Evolutionary conservation across 2,329 filamentous ascomycete genomes (phyloP), one percentile per base, ranked within the genome.

Genomic region (Sporothrix schenckii): DNA sequence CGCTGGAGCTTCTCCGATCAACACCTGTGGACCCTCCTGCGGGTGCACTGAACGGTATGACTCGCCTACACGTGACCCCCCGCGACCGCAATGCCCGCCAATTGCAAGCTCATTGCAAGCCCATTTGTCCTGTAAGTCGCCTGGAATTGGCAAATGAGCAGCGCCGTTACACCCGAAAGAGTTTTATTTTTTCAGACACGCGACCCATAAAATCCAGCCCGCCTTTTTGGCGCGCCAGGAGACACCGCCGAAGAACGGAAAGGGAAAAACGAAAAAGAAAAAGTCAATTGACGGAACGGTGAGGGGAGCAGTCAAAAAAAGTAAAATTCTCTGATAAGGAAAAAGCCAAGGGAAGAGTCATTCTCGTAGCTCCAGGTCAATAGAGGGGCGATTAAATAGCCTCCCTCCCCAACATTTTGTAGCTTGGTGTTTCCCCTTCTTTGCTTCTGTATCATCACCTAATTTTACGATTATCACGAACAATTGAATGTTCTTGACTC

Each of bases 291-390:
- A 61, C 41, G 47, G 61, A 65, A 47, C 44, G 61, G 61, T 24
- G 39, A 16, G 27, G n/a, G 44, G 61, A 66, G 61, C 66, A 41
- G 53, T 41, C 53, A 41, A 68, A 54, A 68, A 49, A 68, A 44
- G 61, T 66, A 61, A 69, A 69, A 60, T 69, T 69, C 67, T 69
- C 53, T 61, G 67, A 69, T 69, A 67, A 67, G 65, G 21, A 41
- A 56, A 41, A 1, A 41, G 41, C 41, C 34, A 34, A 34, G 1
- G 34, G 44, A 66, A 61, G 67, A 69, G 67, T 69, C 67, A 69
- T 52, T 30, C 19, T 30, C 24, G 34, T 52, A 60, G 56, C 10
- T n/a, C 16, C 21, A 27, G 16, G 41, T 47, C 39, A 27, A 65
- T 19, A 30, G 63, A 66, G 39, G 66, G 53, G 41, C 66, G 66